These are phyloP conservation scores for Zygoascus biomembranicola DNA, from an alignment of 805 yeast genomes.

Conservation along the genomic window DNA sequence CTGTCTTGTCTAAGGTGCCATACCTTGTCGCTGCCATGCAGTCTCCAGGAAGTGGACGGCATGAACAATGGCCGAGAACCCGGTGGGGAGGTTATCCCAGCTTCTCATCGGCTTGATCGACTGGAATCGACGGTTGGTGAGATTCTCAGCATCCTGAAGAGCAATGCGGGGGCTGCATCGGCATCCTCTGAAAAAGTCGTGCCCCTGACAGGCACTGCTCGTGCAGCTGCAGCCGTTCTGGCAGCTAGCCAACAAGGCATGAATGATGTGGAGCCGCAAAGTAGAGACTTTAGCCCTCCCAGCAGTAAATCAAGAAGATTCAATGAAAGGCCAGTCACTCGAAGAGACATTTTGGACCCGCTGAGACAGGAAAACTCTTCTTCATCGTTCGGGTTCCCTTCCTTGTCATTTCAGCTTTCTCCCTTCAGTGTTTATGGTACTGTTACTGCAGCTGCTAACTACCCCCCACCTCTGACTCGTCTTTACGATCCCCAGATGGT, in stretches of 20 bases:
- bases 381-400: conserved; percentile 28
- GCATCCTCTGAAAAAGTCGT: not conserved
- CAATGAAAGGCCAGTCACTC: not conserved
- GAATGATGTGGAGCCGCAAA: not conserved
- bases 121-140: conserved; percentile 9
- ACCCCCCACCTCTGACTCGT: conserved; percentile 33
- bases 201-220: not conserved
- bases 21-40: conserved; percentile 44
- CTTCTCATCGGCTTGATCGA: conserved; percentile 2
- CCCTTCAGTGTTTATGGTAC: conserved; percentile 38
- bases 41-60: conserved; percentile 32
- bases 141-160: conserved; percentile 2
- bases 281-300: not conserved
- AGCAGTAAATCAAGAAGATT: not conserved
- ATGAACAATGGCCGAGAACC: not conserved
- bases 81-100: not conserved
- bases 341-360: not conserved
- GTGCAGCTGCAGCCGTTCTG: not conserved
- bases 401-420: conserved; percentile 33
- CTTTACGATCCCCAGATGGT: conserved; percentile 26
- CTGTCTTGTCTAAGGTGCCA: conserved; percentile 51
- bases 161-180: not conserved
- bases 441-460: conserved; percentile 24
- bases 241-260: not conserved
- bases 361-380: not conserved